Evolutionary conservation across 352 stramenopile genomes (phyloP).

Genomic region (Globisporangium nunn): DNA sequence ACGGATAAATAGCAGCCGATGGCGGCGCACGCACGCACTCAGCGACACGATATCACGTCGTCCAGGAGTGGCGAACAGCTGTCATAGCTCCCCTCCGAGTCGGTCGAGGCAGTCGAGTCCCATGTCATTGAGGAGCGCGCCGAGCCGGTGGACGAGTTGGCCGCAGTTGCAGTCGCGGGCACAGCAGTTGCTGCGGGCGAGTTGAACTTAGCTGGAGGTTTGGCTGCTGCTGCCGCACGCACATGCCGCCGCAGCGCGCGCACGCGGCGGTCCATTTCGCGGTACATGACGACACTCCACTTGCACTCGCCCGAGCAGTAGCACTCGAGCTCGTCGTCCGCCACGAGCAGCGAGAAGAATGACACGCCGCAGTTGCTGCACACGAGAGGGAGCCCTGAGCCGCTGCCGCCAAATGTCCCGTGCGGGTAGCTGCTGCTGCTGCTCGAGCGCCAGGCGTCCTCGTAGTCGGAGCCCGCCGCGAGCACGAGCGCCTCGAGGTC

Average conservation of each 20-base stretch:
- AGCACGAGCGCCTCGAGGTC: conserved; percentile 40
- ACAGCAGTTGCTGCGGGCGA: not conserved
- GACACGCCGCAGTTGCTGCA: conserved; percentile 80
- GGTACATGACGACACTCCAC: conserved; percentile 85
- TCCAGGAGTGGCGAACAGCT: conserved; percentile 21
- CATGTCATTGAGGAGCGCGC: not conserved
- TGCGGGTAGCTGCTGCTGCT: not conserved
- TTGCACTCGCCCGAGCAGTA: conserved; percentile 88
- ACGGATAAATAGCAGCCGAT: conserved; percentile 12
- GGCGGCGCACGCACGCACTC: not conserved
- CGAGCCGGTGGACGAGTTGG: not conserved
- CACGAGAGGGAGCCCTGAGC: conserved; percentile 67
- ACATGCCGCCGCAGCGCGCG: conserved; percentile 29
- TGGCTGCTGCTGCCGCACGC: not conserved
- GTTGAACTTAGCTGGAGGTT: not conserved
- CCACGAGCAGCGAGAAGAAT: conserved; percentile 72
- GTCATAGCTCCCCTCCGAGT: conserved; percentile 1
- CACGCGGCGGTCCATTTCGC: conserved; percentile 74
- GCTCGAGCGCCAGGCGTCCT: conserved; percentile 13
- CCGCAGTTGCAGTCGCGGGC: no score
- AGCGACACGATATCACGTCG: conserved; percentile 28
- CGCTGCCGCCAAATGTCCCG: conserved; percentile 4
- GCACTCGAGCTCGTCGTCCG: conserved; percentile 56
- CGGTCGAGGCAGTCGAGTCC: not conserved
- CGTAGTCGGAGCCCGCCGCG: conserved; percentile 19